Base-by-base conservation (phyloP, 345 rosid species). In the Angophora floribunda region DNA sequence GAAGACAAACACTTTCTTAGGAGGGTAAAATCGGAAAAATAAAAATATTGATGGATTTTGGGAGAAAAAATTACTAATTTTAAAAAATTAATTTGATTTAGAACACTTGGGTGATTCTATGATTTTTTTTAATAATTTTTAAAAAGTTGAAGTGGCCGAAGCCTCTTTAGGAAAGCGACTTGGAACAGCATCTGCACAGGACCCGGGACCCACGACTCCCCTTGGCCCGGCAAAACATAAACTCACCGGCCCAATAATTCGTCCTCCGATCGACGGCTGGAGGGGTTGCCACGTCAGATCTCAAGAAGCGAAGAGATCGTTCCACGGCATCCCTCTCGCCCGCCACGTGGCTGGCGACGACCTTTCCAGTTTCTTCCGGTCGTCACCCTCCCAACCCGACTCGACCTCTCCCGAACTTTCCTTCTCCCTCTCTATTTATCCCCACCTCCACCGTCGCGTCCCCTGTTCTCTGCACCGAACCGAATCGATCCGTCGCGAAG, bases 31-130 rank as follows among this genome's bases (percentile, higher is more conserved):
- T 55, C 6, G 9, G 21, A 36, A 55, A 22, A 0, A 55, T 22
- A 4, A 55, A 55, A 55, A 8, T 0, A 22, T 55, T 55, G 1
- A 55, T 55, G 12, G 5, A 55, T 9, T 55, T 55, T 55, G 12
- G 0, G 22, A 22, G 12, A 12, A 55, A 55, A 55, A 55, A 9
- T 55, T 1, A 9, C 9, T 22, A 22, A 21, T 53, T 24, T 24
- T 0, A 21, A 53, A 36, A 36, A 36, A 36, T n/a, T n/a, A 59
- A 59, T 59, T 0, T 4, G 5, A 7, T 55, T 0, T 1, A 5
- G 26, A 55, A 55, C 21, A 26, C 11, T 55, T 7, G 59, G 59
- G 26, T 8, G 26, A 55, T 21, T 55, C 5, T 55, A 53, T 1
- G 7, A 0, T 26, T 26, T 2, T n/a, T n/a, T n/a, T n/a, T n/a